Conservation (phyloP, 768 basidiomycete genomes). For the Pleurotus djamor region DNA sequence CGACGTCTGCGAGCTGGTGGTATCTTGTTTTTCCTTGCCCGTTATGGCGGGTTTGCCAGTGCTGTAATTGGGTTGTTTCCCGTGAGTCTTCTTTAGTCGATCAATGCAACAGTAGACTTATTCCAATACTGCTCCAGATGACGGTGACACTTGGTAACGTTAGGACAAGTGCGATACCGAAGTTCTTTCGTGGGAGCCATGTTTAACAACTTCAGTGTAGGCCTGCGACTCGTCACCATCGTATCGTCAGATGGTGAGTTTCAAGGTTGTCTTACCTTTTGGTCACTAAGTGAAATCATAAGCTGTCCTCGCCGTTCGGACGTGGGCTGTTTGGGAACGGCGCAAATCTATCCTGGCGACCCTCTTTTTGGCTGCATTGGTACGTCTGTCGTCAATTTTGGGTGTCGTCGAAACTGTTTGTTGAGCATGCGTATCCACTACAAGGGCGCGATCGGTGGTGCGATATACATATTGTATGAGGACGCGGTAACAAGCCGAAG, state of each 20-base stretch:
- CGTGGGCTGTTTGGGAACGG: conserved; percentile 4
- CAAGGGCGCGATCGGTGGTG: conserved; percentile 2
- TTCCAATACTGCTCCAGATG: background rate
- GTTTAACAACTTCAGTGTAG: background rate
- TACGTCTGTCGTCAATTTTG: background rate
- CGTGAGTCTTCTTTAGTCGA: no score
- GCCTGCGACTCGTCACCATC: background rate
- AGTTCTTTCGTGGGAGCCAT: no score
- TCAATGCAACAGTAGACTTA: no score
- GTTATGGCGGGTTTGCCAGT: conserved; percentile 3
- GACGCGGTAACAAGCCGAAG: conserved; percentile 1
- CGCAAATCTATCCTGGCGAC: background rate
- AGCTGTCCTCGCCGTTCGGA: conserved; percentile 2
- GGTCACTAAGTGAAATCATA: no score
- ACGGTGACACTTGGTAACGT: background rate
- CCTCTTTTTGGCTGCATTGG: background rate
- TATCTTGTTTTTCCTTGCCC: conserved; percentile 5
- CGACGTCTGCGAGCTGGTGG: background rate
- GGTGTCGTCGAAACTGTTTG: no score
- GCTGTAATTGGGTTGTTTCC: background rate
- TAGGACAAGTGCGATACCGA: background rate
- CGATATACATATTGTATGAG: background rate
- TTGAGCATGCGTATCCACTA: no score
- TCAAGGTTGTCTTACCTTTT: no score
- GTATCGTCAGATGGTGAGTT: conserved; percentile 2